Evolutionary conservation across 768 basidiomycete genomes (phyloP).

Genomic region (Macrolepiota dolichaula): DNA sequence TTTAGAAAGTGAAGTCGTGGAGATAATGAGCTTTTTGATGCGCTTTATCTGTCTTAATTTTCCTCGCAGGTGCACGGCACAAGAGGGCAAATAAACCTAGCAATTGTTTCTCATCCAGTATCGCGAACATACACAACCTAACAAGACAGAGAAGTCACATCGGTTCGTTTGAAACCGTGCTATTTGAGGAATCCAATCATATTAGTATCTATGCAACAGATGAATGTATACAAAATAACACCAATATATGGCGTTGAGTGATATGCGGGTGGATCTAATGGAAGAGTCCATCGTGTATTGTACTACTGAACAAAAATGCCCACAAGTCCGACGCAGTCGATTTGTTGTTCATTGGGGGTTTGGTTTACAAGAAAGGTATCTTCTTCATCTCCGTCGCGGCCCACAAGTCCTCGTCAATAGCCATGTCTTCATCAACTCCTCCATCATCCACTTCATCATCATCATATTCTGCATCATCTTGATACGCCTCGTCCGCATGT

Average conservation of each 20-base stretch:
- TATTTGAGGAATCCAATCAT: too few relatives aligned
- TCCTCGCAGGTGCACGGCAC: too few relatives aligned
- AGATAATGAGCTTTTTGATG: too few relatives aligned
- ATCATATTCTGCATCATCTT: conserved; percentile 28
- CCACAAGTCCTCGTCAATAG: conserved; percentile 76
- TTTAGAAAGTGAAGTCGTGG: too few relatives aligned
- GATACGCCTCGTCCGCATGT: conserved; percentile 27
- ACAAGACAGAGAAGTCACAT: too few relatives aligned
- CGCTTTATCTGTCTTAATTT: too few relatives aligned
- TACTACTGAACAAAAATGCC: background rate
- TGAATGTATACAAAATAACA: background rate
- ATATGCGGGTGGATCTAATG: background rate
- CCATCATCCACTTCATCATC: conserved; percentile 43
- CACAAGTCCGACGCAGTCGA: background rate
- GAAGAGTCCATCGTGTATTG: background rate
- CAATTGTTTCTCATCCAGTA: too few relatives aligned
- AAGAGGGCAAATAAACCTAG: too few relatives aligned
- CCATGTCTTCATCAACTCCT: conserved; percentile 65
- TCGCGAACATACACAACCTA: too few relatives aligned
- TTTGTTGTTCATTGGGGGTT: background rate
- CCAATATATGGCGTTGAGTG: background rate
- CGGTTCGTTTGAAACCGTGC: too few relatives aligned
- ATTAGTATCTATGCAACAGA: background rate
- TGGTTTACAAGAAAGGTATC: conserved; percentile 56
- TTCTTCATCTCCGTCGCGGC: conserved; percentile 84